phyloP scores from a whole-genome alignment of 305 asterid species.

The Andrographis paniculata region DNA sequence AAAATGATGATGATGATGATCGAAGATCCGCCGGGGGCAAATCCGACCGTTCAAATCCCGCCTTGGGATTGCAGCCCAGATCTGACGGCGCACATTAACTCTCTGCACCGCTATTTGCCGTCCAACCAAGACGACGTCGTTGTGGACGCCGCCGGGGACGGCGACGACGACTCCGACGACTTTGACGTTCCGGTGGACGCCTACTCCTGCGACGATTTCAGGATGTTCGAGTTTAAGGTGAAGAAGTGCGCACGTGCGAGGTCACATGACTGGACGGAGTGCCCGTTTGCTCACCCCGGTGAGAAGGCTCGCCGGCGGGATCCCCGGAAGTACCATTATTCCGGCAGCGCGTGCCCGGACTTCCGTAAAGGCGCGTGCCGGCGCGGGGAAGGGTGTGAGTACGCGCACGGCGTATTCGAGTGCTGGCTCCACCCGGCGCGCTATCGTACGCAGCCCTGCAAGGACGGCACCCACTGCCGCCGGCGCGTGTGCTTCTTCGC shows the following conservation, averaged over 20 bases:
- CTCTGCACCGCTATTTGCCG: constrained; percentile 69
- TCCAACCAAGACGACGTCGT: constrained; percentile 39
- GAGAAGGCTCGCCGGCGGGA: constrained; percentile 93
- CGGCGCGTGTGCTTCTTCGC: constrained; percentile 89
- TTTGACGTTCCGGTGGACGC: constrained; percentile 68
- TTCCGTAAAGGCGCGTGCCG: constrained; percentile 59
- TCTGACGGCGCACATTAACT: constrained; percentile 30
- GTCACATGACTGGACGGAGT: constrained; percentile 95
- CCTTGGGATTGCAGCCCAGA: constrained; percentile 35
- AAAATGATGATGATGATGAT: constrained; percentile 65
- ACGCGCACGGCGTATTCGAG: constrained; percentile 94
- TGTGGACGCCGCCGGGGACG: background rate
- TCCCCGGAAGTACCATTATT: constrained; percentile 56
- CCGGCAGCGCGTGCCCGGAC: constrained; percentile 77
- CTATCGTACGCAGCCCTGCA: constrained; percentile 90
- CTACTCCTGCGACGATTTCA: constrained; percentile 77
- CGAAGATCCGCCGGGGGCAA: constrained; percentile 35
- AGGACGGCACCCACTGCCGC: constrained; percentile 83
- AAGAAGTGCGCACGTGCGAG: constrained; percentile 66
- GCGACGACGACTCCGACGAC: constrained; percentile 29
- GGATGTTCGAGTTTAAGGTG: constrained; percentile 86
- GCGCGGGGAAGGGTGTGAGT: constrained; percentile 81
- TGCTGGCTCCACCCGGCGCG: constrained; percentile 97
- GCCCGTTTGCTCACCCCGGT: constrained; percentile 88
- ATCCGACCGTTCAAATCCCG: constrained; percentile 55